Evolutionary conservation across 345 rosid species (phyloP).

Genomic region (Physaria fendleri): DNA sequence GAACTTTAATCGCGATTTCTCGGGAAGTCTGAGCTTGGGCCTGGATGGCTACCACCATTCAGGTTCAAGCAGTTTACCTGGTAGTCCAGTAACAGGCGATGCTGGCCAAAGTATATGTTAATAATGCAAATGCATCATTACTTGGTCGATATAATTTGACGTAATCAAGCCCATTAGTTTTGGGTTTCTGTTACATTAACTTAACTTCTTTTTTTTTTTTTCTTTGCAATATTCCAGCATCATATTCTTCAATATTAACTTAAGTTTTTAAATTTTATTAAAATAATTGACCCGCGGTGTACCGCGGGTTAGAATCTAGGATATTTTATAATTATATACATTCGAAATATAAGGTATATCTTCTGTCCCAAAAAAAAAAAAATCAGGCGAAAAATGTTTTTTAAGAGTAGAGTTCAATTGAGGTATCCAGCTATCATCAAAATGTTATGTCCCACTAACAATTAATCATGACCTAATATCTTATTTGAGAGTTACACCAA

Average conservation of each 20-base stretch:
- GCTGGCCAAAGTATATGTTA: no score
- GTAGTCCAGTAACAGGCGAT: no score
- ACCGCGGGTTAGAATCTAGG: no score
- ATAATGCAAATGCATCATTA: constrained; percentile 19
- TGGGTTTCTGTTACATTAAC: constrained; percentile 7
- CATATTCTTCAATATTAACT: no score
- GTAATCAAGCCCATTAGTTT: neutral
- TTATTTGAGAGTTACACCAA: neutral
- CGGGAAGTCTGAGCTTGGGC: no score
- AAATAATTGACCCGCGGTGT: no score
- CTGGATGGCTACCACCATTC: no score
- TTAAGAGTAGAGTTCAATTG: neutral
- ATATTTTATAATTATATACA: neutral
- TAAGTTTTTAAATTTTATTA: no score
- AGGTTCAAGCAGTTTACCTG: no score
- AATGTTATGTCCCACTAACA: neutral
- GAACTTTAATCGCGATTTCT: no score
- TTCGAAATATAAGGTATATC: neutral
- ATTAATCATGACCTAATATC: neutral
- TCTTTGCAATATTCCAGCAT: neutral
- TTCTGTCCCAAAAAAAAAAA: neutral
- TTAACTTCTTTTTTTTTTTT: no score
- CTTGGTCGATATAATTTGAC: constrained; percentile 12
- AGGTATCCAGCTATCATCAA: constrained; percentile 7
- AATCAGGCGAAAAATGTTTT: neutral